These are phyloP conservation scores for Plectosphaerella plurivora DNA, from an alignment of 2,329 filamentous ascomycete species.

Conservation along the genomic window DNA sequence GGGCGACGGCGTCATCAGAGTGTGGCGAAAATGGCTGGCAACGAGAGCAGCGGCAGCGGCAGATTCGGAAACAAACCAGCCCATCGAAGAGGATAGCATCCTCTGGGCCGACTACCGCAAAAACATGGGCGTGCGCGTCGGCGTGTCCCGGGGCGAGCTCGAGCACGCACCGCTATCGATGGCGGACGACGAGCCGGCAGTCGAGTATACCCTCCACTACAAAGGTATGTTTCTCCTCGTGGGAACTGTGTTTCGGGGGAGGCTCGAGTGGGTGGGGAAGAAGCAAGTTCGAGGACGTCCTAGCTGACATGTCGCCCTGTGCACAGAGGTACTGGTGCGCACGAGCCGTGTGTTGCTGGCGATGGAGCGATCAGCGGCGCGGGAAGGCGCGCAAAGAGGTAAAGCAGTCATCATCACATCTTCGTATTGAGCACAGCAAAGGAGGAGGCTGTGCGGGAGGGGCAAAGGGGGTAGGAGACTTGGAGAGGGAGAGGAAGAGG, in stretches of 20 bases:
- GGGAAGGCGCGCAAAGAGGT: slow-evolving; percentile 55
- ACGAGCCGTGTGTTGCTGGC: slow-evolving; percentile 59
- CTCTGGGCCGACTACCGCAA: slow-evolving; percentile 64
- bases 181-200: slow-evolving; percentile 59
- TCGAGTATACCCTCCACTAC: slow-evolving; percentile 67
- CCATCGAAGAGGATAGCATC: slow-evolving; percentile 31
- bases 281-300: background rate
- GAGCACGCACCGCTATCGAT: slow-evolving; percentile 36
- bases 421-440: slow-evolving; percentile 12
- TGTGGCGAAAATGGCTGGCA: slow-evolving; percentile 68
- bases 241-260: background rate
- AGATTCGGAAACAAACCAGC: background rate
- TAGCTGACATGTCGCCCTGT: slow-evolving; percentile 8
- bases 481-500: no score
- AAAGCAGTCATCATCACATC: slow-evolving; percentile 64
- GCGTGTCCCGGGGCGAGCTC: slow-evolving; percentile 36
- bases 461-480: no score
- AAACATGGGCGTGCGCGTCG: slow-evolving; percentile 65
- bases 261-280: background rate
- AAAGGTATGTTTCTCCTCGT: slow-evolving; percentile 49
- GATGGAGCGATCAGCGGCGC: slow-evolving; percentile 59
- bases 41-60: slow-evolving; percentile 40
- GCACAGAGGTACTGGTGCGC: slow-evolving; percentile 61
- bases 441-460: background rate
- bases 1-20: slow-evolving; percentile 62